Percentiles rank a stretch among this genome's conserved stretches.
Conservation (phyloP, 2,329 filamentous ascomycete genomes). For the Aspergillus sp. region DNA sequence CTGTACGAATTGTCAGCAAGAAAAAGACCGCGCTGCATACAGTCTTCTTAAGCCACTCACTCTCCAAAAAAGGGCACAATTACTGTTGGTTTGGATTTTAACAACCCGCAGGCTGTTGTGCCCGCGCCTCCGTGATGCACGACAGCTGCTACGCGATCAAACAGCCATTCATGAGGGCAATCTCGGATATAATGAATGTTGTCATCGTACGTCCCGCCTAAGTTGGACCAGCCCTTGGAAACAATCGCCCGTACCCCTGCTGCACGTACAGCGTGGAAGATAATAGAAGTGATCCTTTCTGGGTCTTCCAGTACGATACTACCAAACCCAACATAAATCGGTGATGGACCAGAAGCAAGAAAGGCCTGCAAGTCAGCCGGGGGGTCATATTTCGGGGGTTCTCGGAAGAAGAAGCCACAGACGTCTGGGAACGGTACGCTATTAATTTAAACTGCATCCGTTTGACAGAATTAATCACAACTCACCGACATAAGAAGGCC, state of each 20-base stretch:
- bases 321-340: conserved; percentile 58
- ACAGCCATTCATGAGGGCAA: conserved; percentile 60
- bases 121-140: conserved; percentile 62
- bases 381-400: conserved; percentile 39
- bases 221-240: conserved; percentile 55
- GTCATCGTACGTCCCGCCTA: conserved; percentile 31
- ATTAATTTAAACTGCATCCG: too few species aligned
- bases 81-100: conserved; percentile 51
- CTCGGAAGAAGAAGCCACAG: conserved; percentile 49
- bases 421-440: conserved; percentile 25
- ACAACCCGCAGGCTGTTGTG: conserved; percentile 56
- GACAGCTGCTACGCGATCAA: conserved; percentile 54
- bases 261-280: conserved; percentile 49
- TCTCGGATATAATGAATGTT: conserved; percentile 54
- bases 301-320: conserved; percentile 57
- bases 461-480: too few species aligned
- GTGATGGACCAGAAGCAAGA: conserved; percentile 47
- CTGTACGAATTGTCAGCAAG: not conserved
- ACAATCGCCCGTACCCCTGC: conserved; percentile 54
- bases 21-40: not conserved
- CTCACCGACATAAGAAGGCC: conserved; percentile 38
- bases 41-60: not conserved
- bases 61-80: conserved; percentile 61
- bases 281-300: conserved; percentile 41
- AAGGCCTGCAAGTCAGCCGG: conserved; percentile 43